Evolutionary conservation across 129 eudicot genomes (phyloP).

Genomic region (Scalesia atractyloides): DNA sequence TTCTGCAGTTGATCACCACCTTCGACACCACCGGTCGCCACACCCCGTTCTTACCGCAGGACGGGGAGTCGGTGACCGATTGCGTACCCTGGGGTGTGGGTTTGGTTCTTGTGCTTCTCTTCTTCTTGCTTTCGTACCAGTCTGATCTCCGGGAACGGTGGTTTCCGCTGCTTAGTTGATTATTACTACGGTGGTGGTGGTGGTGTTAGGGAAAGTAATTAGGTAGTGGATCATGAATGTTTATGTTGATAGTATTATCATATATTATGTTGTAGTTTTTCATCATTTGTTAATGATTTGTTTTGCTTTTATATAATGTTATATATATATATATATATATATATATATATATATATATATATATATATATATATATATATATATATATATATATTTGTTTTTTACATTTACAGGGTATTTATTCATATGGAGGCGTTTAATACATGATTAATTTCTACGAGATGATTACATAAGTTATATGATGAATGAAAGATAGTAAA

Average conservation of each 20-base stretch:
- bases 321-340: no score
- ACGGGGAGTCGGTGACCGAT: slow-evolving; percentile 58
- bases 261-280: slow-evolving; percentile 16
- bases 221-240: slow-evolving; percentile 11
- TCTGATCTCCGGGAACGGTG: slow-evolving; percentile 77
- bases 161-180: slow-evolving; percentile 77
- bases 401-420: no score
- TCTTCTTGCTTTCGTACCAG: slow-evolving; percentile 88
- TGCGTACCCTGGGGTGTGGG: slow-evolving; percentile 95
- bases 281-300: not conserved
- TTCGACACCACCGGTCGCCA: slow-evolving; percentile 33
- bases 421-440: no score
- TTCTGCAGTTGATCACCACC: slow-evolving; percentile 57
- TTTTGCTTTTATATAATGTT: not conserved
- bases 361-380: no score
- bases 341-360: no score
- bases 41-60: slow-evolving; percentile 45
- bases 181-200: not conserved
- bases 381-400: no score
- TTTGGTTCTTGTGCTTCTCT: slow-evolving; percentile 69
- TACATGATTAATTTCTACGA: no score
- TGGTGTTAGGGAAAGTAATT: slow-evolving; percentile 1
- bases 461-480: no score
- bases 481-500: no score
- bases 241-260: slow-evolving; percentile 7